Evolutionary conservation across 2,329 filamentous ascomycete genomes (phyloP), one percentile per base, ranked within the genome.

Genomic region (Davidsoniella neocaledoniae): DNA sequence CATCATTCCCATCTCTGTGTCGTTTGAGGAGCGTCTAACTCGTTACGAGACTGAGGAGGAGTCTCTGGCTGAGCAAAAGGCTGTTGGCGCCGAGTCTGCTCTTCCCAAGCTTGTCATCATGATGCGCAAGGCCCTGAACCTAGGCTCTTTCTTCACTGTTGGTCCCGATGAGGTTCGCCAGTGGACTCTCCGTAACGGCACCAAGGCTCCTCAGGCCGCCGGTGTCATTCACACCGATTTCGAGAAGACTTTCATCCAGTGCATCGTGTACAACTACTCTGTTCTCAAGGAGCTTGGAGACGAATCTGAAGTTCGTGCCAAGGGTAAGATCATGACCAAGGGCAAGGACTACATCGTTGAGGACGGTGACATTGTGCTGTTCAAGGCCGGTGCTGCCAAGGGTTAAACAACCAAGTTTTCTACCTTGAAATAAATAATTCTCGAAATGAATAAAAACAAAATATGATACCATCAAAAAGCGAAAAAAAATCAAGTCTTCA

Each of bases 181-280:
- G 70, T 98, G 91, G 93, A 98, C 91, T 23, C 86, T 98, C 63
- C 80, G 91, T 53, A 88, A 85, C 61, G 88, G 87, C 58, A 94
- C 83, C 63, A 98, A 98, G 73, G 91, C 91, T n/a, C 91, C 91
- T 16, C 84, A 93, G 62, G 91, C 91, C 43, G 91, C 91, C 37
- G 91, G 91, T 74, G 91, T 98, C 55, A 98, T 98, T 58, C 91
- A 98, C 69, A 86, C 82, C 57, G 91, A 98, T 64, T 96, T 98
- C 57, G 91, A 98, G 68, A 98, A 98, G 80, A 98, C 93, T 0
- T 98, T 98, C 64, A 98, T 98, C 60, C 93, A 98, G 69, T 83
- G 75, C 55, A 76, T 98, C 56, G 87, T 95, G 26, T 96, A 94
- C 71, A 96, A 94, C 71, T 98, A 79, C 68, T 72, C 64, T 23